These are phyloP conservation scores for Gastrolobium bilobum DNA, from an alignment of 306 rosid species.

Conservation along the genomic window DNA sequence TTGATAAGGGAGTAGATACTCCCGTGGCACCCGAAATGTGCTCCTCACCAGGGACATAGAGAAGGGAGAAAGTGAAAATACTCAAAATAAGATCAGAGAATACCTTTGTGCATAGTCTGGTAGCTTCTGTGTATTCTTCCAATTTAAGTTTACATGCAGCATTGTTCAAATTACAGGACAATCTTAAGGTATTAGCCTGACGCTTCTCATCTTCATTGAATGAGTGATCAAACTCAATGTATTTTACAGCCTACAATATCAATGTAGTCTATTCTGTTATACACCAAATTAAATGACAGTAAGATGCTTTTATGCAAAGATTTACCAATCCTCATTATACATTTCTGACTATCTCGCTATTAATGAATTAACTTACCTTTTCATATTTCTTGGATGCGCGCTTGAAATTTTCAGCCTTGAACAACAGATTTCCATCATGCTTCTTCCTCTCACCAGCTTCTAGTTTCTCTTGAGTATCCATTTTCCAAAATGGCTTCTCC, in stretches of 20 bases:
- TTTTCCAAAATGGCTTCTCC: constrained; percentile 78
- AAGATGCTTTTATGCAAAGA: constrained; percentile 2
- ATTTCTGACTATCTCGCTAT: not conserved
- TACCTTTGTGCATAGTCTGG: constrained; percentile 68
- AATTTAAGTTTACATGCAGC: constrained; percentile 75
- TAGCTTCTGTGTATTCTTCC: constrained; percentile 62
- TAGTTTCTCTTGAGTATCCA: constrained; percentile 67
- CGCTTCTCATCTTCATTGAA: constrained; percentile 63
- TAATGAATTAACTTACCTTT: constrained; percentile 47
- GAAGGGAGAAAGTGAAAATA: not conserved
- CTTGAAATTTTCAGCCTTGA: constrained; percentile 61
- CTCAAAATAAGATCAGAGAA: not conserved
- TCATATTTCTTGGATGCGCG: constrained; percentile 68
- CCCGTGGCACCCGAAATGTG: too few relatives aligned
- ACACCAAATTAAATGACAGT: not conserved
- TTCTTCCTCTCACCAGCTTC: constrained; percentile 73
- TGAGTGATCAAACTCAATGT: constrained; percentile 67
- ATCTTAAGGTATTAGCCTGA: constrained; percentile 50
- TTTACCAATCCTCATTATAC: not conserved
- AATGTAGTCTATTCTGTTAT: constrained; percentile 5
- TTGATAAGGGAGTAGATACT: too few relatives aligned
- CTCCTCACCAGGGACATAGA: not conserved
- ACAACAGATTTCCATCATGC: constrained; percentile 64
- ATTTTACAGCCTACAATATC: constrained; percentile 61
- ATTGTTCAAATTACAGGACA: constrained; percentile 68